These are phyloP conservation scores for Colletotrichum neosansevieriae DNA, from an alignment of 2,329 filamentous ascomycete genomes.

Conservation along the genomic window DNA sequence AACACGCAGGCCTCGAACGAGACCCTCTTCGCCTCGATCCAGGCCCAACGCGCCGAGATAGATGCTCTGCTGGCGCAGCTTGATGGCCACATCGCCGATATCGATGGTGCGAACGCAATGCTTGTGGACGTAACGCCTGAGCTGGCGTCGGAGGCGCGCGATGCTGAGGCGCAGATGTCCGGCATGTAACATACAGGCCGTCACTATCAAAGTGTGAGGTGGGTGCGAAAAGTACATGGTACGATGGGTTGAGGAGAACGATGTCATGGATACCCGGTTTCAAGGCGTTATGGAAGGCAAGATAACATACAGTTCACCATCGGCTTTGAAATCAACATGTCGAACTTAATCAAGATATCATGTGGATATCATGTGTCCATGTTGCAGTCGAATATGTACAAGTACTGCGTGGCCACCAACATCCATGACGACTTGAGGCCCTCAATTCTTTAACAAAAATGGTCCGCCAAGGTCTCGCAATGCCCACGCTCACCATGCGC, in stretches of 20 bases:
- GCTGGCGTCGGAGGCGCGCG: constrained; percentile 63
- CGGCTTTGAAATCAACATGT: neutral
- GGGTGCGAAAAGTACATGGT: neutral
- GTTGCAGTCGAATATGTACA: constrained; percentile 7
- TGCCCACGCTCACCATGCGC: constrained; percentile 18
- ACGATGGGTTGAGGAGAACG: neutral
- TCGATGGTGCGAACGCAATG: constrained; percentile 64
- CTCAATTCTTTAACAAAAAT: neutral
- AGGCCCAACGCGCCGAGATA: constrained; percentile 67
- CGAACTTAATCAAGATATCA: neutral
- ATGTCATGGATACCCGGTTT: constrained; percentile 15
- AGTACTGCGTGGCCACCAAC: neutral
- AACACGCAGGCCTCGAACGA: constrained; percentile 70
- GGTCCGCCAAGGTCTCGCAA: constrained; percentile 5
- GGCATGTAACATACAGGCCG: constrained; percentile 28
- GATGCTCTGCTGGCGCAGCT: constrained; percentile 61
- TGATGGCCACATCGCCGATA: constrained; percentile 65
- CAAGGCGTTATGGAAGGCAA: neutral
- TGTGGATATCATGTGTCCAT: constrained; percentile 10
- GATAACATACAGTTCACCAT: neutral
- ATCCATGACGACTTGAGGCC: neutral
- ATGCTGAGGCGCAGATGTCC: constrained; percentile 56
- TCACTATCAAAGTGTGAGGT: neutral
- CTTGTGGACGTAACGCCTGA: constrained; percentile 61
- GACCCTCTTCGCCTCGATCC: constrained; percentile 62